A percentile compares a stretch with the other conserved stretches of the same genome.
phyloP scores from a whole-genome alignment of 768 basidiomycete species.

The Psilocybe cubensis region DNA sequence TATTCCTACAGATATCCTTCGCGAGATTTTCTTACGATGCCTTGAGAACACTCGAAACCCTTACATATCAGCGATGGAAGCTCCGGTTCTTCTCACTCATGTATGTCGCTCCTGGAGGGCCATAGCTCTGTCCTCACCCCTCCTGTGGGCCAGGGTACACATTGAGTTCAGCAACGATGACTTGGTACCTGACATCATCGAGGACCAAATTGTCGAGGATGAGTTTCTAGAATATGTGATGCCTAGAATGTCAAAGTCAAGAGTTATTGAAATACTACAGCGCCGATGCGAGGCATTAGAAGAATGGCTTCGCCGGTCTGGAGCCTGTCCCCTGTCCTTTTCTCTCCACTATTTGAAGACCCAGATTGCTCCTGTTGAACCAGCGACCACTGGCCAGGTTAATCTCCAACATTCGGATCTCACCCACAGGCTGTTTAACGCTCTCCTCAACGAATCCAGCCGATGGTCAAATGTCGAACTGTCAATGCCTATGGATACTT shows the following conservation, averaged over 20 bases:
- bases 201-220: not conserved
- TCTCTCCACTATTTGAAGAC: not conserved
- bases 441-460: too few relatives aligned
- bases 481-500: too few relatives aligned
- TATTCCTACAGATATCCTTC: not conserved
- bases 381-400: too few relatives aligned
- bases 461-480: too few relatives aligned
- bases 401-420: too few relatives aligned
- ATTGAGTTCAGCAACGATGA: not conserved
- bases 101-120: not conserved
- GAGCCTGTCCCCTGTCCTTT: not conserved
- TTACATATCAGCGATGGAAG: not conserved
- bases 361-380: too few relatives aligned
- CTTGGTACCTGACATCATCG: not conserved
- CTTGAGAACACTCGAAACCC: not conserved
- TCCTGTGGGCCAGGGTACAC: not conserved
- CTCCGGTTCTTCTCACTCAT: not conserved
- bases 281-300: not conserved
- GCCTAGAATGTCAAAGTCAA: not conserved
- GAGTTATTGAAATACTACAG: not conserved
- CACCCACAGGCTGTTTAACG: too few relatives aligned
- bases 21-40: not conserved
- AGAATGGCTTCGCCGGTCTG: not conserved
- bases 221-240: too few relatives aligned
- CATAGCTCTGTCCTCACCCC: not conserved